A percentile compares a stretch with the other conserved stretches of the same genome.
Evolutionary conservation across 179 eudicot species (phyloP).

Genomic region (Silene coronaria): DNA sequence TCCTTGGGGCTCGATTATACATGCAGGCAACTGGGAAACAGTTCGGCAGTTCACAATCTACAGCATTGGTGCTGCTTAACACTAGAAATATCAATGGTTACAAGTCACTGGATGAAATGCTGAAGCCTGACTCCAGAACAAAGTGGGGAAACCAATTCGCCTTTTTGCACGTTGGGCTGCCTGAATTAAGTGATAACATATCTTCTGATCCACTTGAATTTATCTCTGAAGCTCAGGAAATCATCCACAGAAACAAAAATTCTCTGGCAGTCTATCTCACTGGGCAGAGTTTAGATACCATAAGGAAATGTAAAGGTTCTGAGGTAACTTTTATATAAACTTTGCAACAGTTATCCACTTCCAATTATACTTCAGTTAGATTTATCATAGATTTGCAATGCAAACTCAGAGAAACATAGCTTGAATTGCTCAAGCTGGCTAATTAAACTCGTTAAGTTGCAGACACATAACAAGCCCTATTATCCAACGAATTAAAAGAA

Average conservation of each 20-base stretch:
- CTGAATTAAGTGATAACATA: conserved; percentile 24
- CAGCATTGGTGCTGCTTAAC: conserved; percentile 80
- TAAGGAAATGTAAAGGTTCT: conserved; percentile 56
- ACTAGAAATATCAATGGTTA: conserved; percentile 61
- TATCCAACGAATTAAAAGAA: no score
- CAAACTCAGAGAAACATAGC: background rate
- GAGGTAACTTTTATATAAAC: conserved; percentile 45
- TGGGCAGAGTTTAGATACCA: conserved; percentile 53
- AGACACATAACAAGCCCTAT: background rate
- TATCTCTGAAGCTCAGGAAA: conserved; percentile 40
- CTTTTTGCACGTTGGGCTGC: conserved; percentile 61
- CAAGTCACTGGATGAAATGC: conserved; percentile 65
- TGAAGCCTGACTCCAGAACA: conserved; percentile 29
- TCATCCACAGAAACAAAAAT: conserved; percentile 52
- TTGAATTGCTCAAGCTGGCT: background rate
- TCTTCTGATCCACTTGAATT: conserved; percentile 40
- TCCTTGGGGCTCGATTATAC: conserved; percentile 61
- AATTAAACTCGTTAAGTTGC: background rate
- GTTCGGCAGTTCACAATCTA: conserved; percentile 32
- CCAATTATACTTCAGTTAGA: background rate
- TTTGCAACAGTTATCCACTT: background rate
- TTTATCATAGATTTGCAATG: background rate
- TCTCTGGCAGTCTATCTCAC: conserved; percentile 64
- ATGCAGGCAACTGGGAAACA: conserved; percentile 44
- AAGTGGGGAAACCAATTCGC: conserved; percentile 88